Evolutionary conservation across 31 red algal species (phyloP), one percentile per base, ranked within the genome.

Genomic region (Asparagopsis taxiformis): DNA sequence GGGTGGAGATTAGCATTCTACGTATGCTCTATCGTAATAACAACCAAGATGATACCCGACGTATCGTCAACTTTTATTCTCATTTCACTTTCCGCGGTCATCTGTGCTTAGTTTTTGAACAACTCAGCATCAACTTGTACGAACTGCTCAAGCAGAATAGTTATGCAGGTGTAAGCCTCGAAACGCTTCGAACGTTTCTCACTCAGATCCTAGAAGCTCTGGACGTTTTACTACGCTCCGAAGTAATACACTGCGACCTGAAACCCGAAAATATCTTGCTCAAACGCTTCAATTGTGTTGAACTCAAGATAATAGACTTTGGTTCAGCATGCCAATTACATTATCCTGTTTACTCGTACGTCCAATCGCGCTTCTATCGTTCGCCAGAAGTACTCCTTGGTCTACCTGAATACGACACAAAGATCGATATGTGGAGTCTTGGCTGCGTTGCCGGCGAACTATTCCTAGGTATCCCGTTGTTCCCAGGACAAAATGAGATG

Each of bases 351-450:
- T 93, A 92, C 44, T 84, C 90, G 19, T 97, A 97, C 63, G 89
- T 97, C 16, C 93, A 97, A 65, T 92, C 88, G 9, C 93, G 93
- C 24, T 97, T 93, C 50, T 97, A 97, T 54, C 90, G 93, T 38
- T 88, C 88, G 9, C 88, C 89, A n/a, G 93, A 97, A 67, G 93
- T 97, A 7, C 43, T 97, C 11, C 64, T 97, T 15, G 89, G 93
- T 2, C 46, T 38, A 22, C 43, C 43, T 28, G 44, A 34, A 20
- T 97, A 97, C 43, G 89, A 87, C 65, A 26, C 88, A 38, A 76
- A 74, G 41, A 97, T 97, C 25, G 93, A 97, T 55, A 88, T 92
- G 88, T 97, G 93, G 93, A 83, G 75, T 25, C 72, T 97, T 20
- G 93, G 93, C 17, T 97, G 93, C 72, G 76, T 97, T 22, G 77